Conservation (phyloP, 345 rosid genomes). For the Microcos paniculata region DNA sequence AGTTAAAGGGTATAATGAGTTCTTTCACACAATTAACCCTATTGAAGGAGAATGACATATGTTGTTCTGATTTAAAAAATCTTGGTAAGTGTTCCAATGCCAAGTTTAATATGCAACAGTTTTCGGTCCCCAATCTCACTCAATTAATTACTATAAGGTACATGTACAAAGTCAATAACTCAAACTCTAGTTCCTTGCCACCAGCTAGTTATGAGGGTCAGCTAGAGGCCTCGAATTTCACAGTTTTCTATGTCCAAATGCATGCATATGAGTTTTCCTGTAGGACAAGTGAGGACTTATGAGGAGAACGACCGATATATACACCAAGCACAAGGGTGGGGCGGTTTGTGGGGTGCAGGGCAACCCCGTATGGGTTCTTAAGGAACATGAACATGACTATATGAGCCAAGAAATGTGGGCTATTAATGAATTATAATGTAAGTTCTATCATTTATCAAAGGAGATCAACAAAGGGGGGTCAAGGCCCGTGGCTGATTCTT, state of each 20-base stretch:
- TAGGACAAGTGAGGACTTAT: neutral
- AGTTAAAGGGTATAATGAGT: no score
- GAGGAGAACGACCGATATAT: no score
- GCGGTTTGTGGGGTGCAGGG: neutral
- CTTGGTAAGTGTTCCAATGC: no score
- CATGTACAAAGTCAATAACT: neutral
- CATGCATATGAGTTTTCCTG: neutral
- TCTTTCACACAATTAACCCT: no score
- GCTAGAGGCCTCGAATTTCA: neutral
- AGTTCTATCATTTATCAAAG: neutral
- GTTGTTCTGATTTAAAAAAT: no score
- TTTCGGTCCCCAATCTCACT: no score
- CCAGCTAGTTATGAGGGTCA: neutral
- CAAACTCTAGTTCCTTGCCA: neutral
- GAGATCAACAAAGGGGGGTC: neutral
- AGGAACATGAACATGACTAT: neutral
- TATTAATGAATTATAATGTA: neutral
- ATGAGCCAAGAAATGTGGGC: neutral
- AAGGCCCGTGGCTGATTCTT: neutral
- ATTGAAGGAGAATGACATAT: no score
- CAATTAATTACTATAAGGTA: neutral
- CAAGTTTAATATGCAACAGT: no score
- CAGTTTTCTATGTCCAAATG: conserved; percentile 6
- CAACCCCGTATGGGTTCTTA: neutral
- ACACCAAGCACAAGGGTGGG: neutral